These are phyloP conservation scores for Linnemannia hyalina DNA, from an alignment of 192 early-diverging fungal genomes.

Conservation along the genomic window DNA sequence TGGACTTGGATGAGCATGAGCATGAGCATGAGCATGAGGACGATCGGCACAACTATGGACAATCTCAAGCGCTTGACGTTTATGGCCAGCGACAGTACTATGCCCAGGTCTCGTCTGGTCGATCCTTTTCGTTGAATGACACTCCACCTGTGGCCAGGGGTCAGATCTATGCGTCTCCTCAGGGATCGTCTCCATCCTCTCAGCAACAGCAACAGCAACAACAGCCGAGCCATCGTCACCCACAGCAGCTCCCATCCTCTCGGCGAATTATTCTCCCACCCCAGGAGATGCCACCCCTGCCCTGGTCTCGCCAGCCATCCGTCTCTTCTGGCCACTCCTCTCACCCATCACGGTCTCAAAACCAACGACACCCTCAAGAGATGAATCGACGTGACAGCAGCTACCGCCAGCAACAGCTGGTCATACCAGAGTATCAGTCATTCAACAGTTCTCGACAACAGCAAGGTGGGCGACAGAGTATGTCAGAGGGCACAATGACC, in stretches of 20 bases:
- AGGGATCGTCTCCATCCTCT: neutral
- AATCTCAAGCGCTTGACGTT: neutral
- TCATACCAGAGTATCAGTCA: neutral
- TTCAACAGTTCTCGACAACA: neutral
- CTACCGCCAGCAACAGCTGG: neutral
- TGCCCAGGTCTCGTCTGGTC: neutral
- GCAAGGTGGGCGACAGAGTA: neutral
- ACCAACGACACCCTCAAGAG: slow-evolving; percentile 10
- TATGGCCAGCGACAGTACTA: neutral
- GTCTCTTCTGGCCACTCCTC: neutral
- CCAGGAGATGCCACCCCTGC: neutral
- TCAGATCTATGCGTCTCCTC: neutral
- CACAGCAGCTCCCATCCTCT: neutral
- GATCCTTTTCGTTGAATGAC: neutral
- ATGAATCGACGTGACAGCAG: neutral
- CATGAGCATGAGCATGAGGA: neutral
- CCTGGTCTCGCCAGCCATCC: neutral
- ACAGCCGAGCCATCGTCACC: neutral
- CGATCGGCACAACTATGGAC: neutral
- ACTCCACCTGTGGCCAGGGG: neutral
- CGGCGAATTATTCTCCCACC: neutral
- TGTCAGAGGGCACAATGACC: neutral
- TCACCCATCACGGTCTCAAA: neutral
- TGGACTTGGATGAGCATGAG: neutral
- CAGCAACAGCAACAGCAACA: neutral